Conservation (phyloP, 1,139 yeast species). For the Saccharomyces hybrid region DNA sequence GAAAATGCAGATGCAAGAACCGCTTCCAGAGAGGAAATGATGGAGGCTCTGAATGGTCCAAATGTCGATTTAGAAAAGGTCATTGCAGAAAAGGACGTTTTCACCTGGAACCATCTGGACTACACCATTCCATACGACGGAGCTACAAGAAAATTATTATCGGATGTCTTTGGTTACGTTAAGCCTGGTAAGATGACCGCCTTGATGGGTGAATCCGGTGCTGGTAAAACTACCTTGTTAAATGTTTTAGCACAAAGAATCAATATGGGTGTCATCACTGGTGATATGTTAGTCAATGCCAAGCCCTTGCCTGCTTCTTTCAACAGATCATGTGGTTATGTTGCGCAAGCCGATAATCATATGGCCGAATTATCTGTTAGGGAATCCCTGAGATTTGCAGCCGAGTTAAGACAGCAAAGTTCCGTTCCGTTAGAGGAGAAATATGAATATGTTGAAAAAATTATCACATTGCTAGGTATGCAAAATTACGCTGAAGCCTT, state of each 20-base stretch:
- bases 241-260: conserved; percentile 53
- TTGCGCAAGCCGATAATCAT: conserved; percentile 59
- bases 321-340: conserved; percentile 57
- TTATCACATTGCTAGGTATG: conserved; percentile 51
- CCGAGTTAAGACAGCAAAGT: conserved; percentile 49
- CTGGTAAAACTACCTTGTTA: conserved; percentile 59
- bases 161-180: conserved; percentile 55
- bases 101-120: conserved; percentile 48
- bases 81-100: conserved; percentile 37
- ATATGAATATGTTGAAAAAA: conserved; percentile 51
- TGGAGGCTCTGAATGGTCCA: conserved; percentile 37
- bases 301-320: conserved; percentile 44
- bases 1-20: conserved; percentile 38
- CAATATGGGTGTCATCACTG: conserved; percentile 52
- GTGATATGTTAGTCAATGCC: conserved; percentile 58
- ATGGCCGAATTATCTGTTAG: conserved; percentile 51
- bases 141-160: conserved; percentile 41
- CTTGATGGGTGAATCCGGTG: conserved; percentile 64
- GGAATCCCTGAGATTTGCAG: conserved; percentile 54
- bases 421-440: conserved; percentile 43
- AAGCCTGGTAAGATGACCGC: conserved; percentile 60
- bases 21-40: conserved; percentile 39
- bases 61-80: conserved; percentile 35
- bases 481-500: conserved; percentile 54
- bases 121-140: conserved; percentile 46